Evolutionary conservation across 2,329 filamentous ascomycete species (phyloP), one percentile per base, ranked within the genome.

Genomic region (Torrubiella hemipterigena): DNA sequence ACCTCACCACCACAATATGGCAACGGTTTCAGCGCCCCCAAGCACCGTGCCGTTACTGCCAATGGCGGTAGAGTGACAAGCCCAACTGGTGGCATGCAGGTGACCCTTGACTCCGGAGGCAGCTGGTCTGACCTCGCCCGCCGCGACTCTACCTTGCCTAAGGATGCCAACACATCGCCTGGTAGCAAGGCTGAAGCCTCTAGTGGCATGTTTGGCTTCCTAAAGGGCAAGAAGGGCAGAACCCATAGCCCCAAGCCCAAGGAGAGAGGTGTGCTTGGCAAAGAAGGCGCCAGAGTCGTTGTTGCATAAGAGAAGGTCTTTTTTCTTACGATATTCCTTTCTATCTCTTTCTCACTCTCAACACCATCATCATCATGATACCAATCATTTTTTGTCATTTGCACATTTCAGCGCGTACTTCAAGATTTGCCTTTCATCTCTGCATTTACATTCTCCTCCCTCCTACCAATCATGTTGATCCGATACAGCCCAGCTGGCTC

Each of bases 171-270:
- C 35, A 61, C 65, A 13, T 53, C 57, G 3, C 64, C 55, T n/a
- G 61, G 59, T 36, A 63, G 58, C 42, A 80, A 68, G 52, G 53
- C 47, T 8, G 61, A 69, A 36, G 59, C 73, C 26, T 73, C 76
- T n/a, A 76, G 78, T 13, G 84, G 87, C 31, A 89, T 95, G 69
- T 79, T 96, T 42, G 83, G 85, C 2, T 93, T 98, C 54, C 65
- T 96, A 38, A 83, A 73, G 41, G 70, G 87, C 47, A 94, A 93
- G 61, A 94, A 84, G 62, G 85, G 87, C 17, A 69, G 87, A 40
- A 85, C 86, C 33, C 77, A 86, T 55, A 95, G 86, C 51, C 91
- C 91, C 2, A 95, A 94, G 60, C 87, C 87, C 17, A 89, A 85
- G 54, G 87, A 96, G 59, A 73, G 85, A 33, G 91, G 91, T 36